Conservation (phyloP, 352 stramenopile genomes). For the Phytophthora pinifolia region DNA sequence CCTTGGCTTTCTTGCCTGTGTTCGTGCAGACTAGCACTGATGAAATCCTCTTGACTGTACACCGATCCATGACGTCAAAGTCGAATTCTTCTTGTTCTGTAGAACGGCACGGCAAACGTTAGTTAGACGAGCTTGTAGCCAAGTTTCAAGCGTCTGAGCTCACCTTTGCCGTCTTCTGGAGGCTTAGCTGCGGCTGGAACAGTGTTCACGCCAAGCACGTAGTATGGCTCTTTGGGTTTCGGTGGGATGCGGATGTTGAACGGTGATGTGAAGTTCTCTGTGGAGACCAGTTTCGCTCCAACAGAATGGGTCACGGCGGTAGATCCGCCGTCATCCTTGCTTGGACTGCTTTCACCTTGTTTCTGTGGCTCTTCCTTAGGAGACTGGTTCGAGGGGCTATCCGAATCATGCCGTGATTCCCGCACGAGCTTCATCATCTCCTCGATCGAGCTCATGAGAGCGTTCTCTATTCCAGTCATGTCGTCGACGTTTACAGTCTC, state of each 20-base stretch:
- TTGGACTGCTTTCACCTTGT: conserved; percentile 7
- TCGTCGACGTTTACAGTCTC: conserved; percentile 73
- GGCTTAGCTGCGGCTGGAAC: conserved; percentile 13
- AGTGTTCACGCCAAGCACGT: conserved; percentile 49
- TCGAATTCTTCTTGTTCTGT: conserved; percentile 57
- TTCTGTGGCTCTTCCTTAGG: background rate
- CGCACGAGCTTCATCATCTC: conserved; percentile 77
- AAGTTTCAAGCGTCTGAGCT: background rate
- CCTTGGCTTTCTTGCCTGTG: conserved; percentile 55
- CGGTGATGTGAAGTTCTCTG: conserved; percentile 69
- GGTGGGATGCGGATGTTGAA: conserved; percentile 73
- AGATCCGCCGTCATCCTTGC: background rate
- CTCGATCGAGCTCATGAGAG: conserved; percentile 62
- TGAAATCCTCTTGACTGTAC: conserved; percentile 77
- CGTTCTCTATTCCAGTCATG: conserved; percentile 53
- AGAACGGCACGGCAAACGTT: background rate
- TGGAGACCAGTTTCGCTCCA: conserved; percentile 30
- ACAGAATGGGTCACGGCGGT: conserved; percentile 3
- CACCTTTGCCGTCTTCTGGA: conserved; percentile 37
- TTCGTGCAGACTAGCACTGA: conserved; percentile 66
- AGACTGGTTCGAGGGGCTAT: conserved; percentile 16
- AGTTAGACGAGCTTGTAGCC: conserved; percentile 1
- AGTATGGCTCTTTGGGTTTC: conserved; percentile 61
- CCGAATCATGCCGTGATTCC: conserved; percentile 28
- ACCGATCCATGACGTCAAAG: conserved; percentile 78